phyloP scores from a whole-genome alignment of 2,329 filamentous ascomycete genomes.

The Pseudohalonectria lignicola region DNA sequence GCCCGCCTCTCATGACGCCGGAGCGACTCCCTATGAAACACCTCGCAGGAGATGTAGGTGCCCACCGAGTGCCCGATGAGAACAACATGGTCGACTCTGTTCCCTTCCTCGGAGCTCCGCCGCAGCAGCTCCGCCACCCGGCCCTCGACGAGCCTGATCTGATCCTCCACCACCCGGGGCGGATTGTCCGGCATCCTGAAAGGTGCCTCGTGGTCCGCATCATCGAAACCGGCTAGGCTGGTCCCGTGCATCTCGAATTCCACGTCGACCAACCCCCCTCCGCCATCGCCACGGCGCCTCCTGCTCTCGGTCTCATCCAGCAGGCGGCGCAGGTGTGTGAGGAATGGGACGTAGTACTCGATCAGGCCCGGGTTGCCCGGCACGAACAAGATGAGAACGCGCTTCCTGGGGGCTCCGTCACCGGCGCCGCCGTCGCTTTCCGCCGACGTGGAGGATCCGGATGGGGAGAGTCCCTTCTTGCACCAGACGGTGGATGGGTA shows the following conservation, averaged over 20 bases:
- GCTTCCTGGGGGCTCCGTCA: too few relatives aligned
- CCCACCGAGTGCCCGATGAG: slow-evolving; percentile 68
- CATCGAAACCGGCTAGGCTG: slow-evolving; percentile 47
- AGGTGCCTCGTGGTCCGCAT: slow-evolving; percentile 33
- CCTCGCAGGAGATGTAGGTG: slow-evolving; percentile 58
- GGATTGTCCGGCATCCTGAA: slow-evolving; percentile 24
- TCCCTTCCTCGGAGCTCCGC: slow-evolving; percentile 16
- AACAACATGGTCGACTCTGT: slow-evolving; percentile 45
- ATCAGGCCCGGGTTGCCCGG: slow-evolving; percentile 69
- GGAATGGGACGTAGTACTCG: slow-evolving; percentile 60
- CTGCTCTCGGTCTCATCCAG: slow-evolving; percentile 30
- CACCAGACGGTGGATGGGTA: too few relatives aligned
- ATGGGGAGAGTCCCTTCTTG: too few relatives aligned
- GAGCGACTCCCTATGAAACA: slow-evolving; percentile 43
- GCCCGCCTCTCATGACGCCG: not conserved
- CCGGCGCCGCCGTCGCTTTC: too few relatives aligned
- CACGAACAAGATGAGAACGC: slow-evolving; percentile 55
- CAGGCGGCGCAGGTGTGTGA: slow-evolving; percentile 42
- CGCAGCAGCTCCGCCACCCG: slow-evolving; percentile 20
- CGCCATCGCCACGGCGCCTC: slow-evolving; percentile 9
- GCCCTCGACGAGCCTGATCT: slow-evolving; percentile 34
- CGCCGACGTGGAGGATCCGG: too few relatives aligned
- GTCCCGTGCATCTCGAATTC: slow-evolving; percentile 46
- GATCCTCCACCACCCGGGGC: slow-evolving; percentile 41
- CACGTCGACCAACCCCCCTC: slow-evolving; percentile 2